Conservation (phyloP, 805 yeast genomes). For the Wickerhamomyces mucosus region DNA sequence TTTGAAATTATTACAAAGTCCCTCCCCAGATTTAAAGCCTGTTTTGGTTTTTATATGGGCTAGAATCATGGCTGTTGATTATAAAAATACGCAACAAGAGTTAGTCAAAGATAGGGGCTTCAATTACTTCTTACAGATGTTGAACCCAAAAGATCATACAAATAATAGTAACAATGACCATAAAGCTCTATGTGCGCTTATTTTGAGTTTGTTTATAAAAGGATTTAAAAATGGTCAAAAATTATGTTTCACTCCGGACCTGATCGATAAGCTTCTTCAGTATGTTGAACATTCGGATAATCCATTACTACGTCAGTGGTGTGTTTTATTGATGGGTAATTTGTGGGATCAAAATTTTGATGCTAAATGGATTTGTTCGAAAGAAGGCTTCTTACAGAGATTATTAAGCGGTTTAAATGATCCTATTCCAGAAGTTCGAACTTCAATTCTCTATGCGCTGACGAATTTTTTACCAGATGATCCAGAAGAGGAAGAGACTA, state of each 20-base stretch:
- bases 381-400: conserved; percentile 51
- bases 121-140: conserved; percentile 74
- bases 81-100: conserved; percentile 83
- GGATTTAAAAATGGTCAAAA: conserved; percentile 76
- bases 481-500: conserved; percentile 34
- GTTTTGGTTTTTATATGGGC: conserved; percentile 97
- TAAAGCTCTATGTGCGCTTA: conserved; percentile 92
- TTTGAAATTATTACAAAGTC: conserved; percentile 79
- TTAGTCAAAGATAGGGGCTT: conserved; percentile 86
- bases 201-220: conserved; percentile 73
- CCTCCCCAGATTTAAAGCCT: conserved; percentile 91
- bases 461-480: conserved; percentile 53
- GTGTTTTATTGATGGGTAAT: conserved; percentile 68
- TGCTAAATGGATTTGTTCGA: conserved; percentile 61
- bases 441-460: conserved; percentile 69
- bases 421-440: conserved; percentile 92
- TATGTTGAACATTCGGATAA: conserved; percentile 68
- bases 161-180: conserved; percentile 45
- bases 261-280: conserved; percentile 54
- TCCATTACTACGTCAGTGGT: conserved; percentile 90
- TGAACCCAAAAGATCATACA: conserved; percentile 36
- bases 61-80: conserved; percentile 91
- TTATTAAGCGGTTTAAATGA: conserved; percentile 58
- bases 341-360: conserved; percentile 65
- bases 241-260: conserved; percentile 64